phyloP scores from a whole-genome alignment of 192 early-diverging fungal genomes.

The Podila epicladia region DNA sequence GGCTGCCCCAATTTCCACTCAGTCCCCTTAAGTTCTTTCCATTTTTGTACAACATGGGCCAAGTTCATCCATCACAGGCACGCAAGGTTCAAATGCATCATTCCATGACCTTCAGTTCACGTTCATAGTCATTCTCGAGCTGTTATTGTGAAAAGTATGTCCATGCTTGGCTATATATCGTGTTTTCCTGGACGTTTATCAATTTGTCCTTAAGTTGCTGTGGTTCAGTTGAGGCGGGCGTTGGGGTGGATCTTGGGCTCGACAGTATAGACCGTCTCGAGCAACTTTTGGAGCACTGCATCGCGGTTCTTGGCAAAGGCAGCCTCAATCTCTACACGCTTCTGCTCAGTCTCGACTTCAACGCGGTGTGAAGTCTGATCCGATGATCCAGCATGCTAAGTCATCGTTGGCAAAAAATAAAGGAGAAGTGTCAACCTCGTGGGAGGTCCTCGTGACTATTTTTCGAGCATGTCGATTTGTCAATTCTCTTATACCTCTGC shows the following conservation, averaged over 20 bases:
- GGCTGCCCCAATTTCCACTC: no score
- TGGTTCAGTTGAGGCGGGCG: constrained; percentile 18
- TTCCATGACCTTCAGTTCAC: no score
- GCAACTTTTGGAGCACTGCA: constrained; percentile 72
- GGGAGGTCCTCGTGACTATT: neutral
- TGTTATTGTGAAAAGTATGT: no score
- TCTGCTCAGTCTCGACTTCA: constrained; percentile 74
- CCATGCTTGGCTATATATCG: no score
- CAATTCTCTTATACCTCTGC: constrained; percentile 58
- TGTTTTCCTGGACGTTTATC: no score
- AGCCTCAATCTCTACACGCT: constrained; percentile 69
- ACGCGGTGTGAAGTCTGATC: constrained; percentile 71
- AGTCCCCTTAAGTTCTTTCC: no score
- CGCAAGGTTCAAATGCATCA: no score
- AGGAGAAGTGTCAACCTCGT: neutral
- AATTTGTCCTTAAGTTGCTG: no score
- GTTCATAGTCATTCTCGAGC: no score
- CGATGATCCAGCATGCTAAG: constrained; percentile 75
- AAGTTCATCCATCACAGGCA: no score
- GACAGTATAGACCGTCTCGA: constrained; percentile 70
- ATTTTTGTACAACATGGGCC: no score
- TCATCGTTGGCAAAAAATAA: neutral
- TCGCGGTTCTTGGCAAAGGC: constrained; percentile 71
- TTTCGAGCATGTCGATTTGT: neutral
- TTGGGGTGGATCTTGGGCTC: constrained; percentile 74